Conservation (phyloP, 2,329 filamentous ascomycete genomes). For the Neocucurbitaria cava region DNA sequence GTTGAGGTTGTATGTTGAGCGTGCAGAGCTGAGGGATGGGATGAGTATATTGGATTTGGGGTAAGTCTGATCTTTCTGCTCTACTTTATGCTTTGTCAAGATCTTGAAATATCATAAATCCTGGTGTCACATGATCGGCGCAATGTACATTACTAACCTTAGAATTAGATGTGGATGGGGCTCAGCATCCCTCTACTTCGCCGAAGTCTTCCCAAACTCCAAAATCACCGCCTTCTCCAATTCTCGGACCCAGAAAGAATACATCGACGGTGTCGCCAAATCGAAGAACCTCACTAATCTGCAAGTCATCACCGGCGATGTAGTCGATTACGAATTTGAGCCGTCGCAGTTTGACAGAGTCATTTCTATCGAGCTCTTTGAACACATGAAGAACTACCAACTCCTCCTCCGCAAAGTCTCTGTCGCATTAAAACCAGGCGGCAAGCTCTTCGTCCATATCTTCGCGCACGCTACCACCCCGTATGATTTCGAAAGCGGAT, state of each 20-base stretch:
- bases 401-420: slow-evolving; percentile 69
- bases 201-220: slow-evolving; percentile 68
- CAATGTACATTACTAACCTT: slow-evolving; percentile 1
- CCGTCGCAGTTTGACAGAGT: slow-evolving; percentile 67
- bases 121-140: background rate
- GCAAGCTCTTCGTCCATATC: slow-evolving; percentile 74
- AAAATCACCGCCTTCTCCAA: slow-evolving; percentile 73
- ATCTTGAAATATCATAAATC: background rate
- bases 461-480: slow-evolving; percentile 70
- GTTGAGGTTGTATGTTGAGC: slow-evolving; percentile 68
- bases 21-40: slow-evolving; percentile 65
- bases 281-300: slow-evolving; percentile 66
- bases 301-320: slow-evolving; percentile 69
- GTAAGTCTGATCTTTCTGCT: slow-evolving; percentile 46
- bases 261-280: slow-evolving; percentile 67
- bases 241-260: slow-evolving; percentile 70
- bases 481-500: slow-evolving; percentile 74
- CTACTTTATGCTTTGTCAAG: no score
- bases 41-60: slow-evolving; percentile 69
- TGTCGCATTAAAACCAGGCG: slow-evolving; percentile 65
- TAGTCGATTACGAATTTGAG: slow-evolving; percentile 70
- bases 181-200: slow-evolving; percentile 69
- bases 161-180: slow-evolving; percentile 71
- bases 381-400: slow-evolving; percentile 80
- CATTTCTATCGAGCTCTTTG: slow-evolving; percentile 74